These are phyloP conservation scores for Nephelium lappaceum DNA, from an alignment of 345 rosid genomes.

Conservation along the genomic window DNA sequence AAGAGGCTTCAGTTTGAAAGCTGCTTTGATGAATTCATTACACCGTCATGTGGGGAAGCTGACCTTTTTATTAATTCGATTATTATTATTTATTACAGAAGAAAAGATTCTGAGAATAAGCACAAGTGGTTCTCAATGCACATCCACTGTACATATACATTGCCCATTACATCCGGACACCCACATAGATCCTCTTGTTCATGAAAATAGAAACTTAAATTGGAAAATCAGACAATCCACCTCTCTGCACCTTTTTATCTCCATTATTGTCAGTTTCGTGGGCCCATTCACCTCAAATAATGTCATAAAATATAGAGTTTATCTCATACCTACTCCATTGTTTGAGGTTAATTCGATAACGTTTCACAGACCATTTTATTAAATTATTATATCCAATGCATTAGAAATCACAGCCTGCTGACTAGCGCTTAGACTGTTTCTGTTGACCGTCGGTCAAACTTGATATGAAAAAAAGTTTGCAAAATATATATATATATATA, in stretches of 20 bases:
- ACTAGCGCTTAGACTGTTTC: too few relatives aligned
- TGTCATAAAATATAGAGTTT: background rate
- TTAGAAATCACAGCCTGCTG: too few relatives aligned
- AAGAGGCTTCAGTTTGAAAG: conserved; percentile 39
- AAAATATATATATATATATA: too few relatives aligned
- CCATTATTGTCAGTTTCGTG: conserved; percentile 29
- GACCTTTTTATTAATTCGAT: conserved; percentile 11
- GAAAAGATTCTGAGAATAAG: conserved; percentile 38
- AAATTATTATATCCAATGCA: too few relatives aligned
- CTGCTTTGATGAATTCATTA: conserved; percentile 27
- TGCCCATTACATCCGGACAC: conserved; percentile 34
- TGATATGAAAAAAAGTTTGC: too few relatives aligned
- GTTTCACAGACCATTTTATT: too few relatives aligned
- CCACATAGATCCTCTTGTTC: conserved; percentile 36
- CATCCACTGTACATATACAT: conserved; percentile 30
- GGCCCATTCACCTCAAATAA: conserved; percentile 22
- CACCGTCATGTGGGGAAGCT: conserved; percentile 28
- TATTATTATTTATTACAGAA: conserved; percentile 22
- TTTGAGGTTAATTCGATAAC: background rate
- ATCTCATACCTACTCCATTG: background rate
- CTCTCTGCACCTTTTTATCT: conserved; percentile 24
- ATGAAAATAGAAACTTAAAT: conserved; percentile 19
- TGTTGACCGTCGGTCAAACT: too few relatives aligned
- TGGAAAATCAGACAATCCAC: conserved; percentile 28
- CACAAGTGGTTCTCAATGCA: conserved; percentile 37